Base-by-base conservation (phyloP, 2,329 filamentous ascomycete species). In the Ophiostoma quercus region DNA sequence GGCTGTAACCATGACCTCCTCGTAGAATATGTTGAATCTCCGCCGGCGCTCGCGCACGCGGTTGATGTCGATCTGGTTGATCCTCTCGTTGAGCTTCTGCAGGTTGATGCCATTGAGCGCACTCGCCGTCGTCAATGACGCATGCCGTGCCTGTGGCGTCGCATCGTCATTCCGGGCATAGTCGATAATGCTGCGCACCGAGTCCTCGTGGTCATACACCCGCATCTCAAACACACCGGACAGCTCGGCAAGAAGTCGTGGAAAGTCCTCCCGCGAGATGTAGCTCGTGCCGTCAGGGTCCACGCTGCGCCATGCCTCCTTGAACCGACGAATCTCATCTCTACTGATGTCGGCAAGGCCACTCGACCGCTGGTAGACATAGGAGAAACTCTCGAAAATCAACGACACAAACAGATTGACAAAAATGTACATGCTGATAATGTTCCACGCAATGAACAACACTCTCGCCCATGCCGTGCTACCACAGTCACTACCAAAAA, bases 361-460 rank as follows among this genome's bases (percentile, higher is more conserved):
- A 76, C 92, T 97, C 72, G 94, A 97, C 73, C 93, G 88, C 81
- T 99, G 96, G 78, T 98, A 99, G 73, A 99, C 95, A 76, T 99
- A 99, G 78, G 93, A 97, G 84, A 99, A 99, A 80, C 94, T 98
- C 82, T 99, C 95, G 81, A 96, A 99, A 75, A 99, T 99, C 78
- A 99, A 88, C 67, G 95, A 99, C 71, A 99, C 94, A 79, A 99
- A 99, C 77, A 99, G 82, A 77, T 94, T 97, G 77, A 98, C 94
- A 76, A 99, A 99, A 76, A 99, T 96, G 81, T 99, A 99, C 95
- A 99, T 99, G 90, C 94, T 98, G 79, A 99, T 86, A 76, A 99
- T 94, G 82, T 99, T 99, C 95, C 95, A 99, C 4, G 90, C 88
- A 71, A 98, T 93, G 82, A 99, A 99, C 11, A 99, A 83, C 43